phyloP scores from a whole-genome alignment of 345 rosid genomes.

The Hibiscus tridactylites region DNA sequence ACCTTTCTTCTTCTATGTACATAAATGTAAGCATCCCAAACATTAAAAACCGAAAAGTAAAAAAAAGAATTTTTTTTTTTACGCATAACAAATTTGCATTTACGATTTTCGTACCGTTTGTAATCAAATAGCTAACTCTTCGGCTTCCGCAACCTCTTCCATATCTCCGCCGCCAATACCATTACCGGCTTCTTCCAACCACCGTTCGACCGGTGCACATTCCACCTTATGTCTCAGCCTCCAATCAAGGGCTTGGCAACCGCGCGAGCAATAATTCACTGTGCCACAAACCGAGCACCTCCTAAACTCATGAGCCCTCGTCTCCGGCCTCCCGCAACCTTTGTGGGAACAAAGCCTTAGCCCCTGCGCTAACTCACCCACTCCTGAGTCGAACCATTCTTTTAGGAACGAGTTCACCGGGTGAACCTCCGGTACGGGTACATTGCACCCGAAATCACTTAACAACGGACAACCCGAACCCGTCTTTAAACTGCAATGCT shows the following conservation, averaged over 20 bases:
- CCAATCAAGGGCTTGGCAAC: slow-evolving; percentile 94
- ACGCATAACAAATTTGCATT: neutral
- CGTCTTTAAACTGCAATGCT: neutral
- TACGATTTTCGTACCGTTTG: neutral
- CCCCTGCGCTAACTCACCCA: slow-evolving; percentile 6
- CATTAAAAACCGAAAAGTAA: neutral
- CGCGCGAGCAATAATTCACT: slow-evolving; percentile 87
- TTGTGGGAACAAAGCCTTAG: slow-evolving; percentile 40
- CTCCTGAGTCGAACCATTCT: slow-evolving; percentile 50
- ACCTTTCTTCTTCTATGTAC: no score
- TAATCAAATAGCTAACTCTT: neutral
- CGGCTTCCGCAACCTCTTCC: slow-evolving; percentile 22
- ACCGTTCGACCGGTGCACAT: slow-evolving; percentile 47
- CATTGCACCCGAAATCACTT: slow-evolving; percentile 31
- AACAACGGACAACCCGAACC: slow-evolving; percentile 17
- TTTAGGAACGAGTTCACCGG: slow-evolving; percentile 48
- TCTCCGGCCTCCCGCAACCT: slow-evolving; percentile 81
- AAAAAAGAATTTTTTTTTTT: no score
- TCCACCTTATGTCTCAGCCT: slow-evolving; percentile 62
- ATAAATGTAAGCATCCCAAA: neutral
- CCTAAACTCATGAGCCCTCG: slow-evolving; percentile 69
- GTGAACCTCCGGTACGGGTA: slow-evolving; percentile 34
- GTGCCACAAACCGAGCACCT: slow-evolving; percentile 78
- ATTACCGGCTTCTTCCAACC: slow-evolving; percentile 31
- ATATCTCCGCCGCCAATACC: slow-evolving; percentile 20